Evolutionary conservation across 208 protist genomes (phyloP).

Genomic region (Trichomonas tenax): DNA sequence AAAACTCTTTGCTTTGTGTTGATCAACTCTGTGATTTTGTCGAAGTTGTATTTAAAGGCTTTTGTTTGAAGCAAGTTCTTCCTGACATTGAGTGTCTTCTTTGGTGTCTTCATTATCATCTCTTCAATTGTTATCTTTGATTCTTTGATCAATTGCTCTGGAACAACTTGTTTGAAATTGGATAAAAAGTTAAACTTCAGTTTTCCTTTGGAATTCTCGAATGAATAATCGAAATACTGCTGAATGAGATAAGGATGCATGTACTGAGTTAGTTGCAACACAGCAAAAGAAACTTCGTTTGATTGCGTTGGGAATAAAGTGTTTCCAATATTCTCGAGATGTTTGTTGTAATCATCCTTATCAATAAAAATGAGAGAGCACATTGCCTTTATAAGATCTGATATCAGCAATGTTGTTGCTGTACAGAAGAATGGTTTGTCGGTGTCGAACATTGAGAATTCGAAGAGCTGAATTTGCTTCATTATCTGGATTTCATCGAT

Average conservation of each 20-base stretch:
- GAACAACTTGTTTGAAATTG: background rate
- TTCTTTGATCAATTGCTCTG: background rate
- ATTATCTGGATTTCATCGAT: background rate
- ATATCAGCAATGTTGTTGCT: background rate
- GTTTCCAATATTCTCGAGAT: background rate
- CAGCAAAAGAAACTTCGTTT: background rate
- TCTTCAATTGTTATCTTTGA: background rate
- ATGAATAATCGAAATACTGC: background rate
- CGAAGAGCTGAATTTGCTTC: background rate
- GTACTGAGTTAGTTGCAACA: background rate
- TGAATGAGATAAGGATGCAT: background rate
- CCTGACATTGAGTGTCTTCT: background rate
- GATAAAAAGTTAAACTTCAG: background rate
- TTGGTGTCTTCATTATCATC: background rate
- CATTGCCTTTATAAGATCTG: background rate
- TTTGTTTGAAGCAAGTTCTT: background rate
- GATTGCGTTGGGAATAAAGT: background rate
- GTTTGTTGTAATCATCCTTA: background rate
- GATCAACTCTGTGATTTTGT: background rate
- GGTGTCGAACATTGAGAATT: background rate
- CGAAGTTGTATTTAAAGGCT: background rate
- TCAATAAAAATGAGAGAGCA: background rate
- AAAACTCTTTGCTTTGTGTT: background rate
- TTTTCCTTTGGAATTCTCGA: background rate
- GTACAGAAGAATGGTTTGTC: background rate